Evolutionary conservation across 179 eudicot species (phyloP).

Genomic region (Heliamphora pulchella): DNA sequence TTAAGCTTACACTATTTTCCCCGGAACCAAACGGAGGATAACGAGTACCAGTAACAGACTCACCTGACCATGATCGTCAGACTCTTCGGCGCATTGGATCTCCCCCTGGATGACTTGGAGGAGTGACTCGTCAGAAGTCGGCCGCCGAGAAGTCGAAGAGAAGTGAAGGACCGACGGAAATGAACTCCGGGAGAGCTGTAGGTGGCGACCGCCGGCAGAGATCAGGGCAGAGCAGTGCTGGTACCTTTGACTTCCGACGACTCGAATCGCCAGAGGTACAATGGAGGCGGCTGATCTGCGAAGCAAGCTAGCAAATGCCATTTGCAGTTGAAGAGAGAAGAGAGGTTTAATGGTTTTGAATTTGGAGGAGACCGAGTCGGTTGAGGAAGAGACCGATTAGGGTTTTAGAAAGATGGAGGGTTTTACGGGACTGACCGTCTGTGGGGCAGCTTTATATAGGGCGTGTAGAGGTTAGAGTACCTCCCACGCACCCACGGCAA

Average conservation of each 20-base stretch:
- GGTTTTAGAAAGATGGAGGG: background rate
- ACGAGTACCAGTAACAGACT: background rate
- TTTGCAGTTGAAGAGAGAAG: background rate
- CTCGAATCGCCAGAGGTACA: slow-evolving; percentile 25
- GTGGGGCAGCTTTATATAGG: no score
- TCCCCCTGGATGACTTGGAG: slow-evolving; percentile 32
- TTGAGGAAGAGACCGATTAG: background rate
- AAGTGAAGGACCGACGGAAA: slow-evolving; percentile 18
- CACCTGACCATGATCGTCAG: slow-evolving; percentile 37
- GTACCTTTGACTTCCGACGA: slow-evolving; percentile 24
- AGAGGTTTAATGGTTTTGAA: slow-evolving; percentile 6
- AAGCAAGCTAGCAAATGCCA: slow-evolving; percentile 37
- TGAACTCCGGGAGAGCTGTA: slow-evolving; percentile 20
- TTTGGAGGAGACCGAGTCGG: background rate
- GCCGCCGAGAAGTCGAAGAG: slow-evolving; percentile 15
- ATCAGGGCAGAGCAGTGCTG: slow-evolving; percentile 14
- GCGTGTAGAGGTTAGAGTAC: no score
- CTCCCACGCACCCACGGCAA: no score
- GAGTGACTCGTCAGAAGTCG: slow-evolving; percentile 26
- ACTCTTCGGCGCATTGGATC: slow-evolving; percentile 31
- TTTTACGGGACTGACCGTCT: background rate
- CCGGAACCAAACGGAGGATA: background rate
- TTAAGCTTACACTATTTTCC: background rate
- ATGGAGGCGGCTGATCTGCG: slow-evolving; percentile 31
- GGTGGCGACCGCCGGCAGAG: slow-evolving; percentile 17